Evolutionary conservation across 2,329 filamentous ascomycete species (phyloP).

Genomic region (Stenocarpella maydis): DNA sequence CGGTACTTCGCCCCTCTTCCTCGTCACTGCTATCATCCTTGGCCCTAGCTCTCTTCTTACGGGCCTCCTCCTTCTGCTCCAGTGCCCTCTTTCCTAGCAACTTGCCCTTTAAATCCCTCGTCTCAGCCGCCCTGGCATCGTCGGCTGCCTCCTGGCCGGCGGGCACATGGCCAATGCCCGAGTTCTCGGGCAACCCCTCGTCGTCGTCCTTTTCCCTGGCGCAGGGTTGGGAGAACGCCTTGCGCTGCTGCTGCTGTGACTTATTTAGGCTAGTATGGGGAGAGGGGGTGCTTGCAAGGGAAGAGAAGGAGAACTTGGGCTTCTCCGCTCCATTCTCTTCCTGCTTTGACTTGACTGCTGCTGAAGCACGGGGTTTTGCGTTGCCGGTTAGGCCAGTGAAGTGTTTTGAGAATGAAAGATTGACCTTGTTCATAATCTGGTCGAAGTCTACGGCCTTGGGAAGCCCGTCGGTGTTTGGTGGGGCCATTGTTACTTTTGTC

Average conservation of each 20-base stretch:
- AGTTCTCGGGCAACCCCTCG: constrained; percentile 44
- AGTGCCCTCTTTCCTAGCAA: constrained; percentile 40
- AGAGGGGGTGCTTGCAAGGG: constrained; percentile 29
- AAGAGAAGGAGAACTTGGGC: constrained; percentile 35
- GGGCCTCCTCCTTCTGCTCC: constrained; percentile 34
- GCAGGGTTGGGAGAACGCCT: constrained; percentile 16
- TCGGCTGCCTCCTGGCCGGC: constrained; percentile 36
- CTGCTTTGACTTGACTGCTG: constrained; percentile 1
- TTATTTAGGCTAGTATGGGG: constrained; percentile 1
- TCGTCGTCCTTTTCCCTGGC: constrained; percentile 39
- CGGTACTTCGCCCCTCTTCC: constrained; percentile 42
- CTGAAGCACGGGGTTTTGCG: constrained; percentile 33
- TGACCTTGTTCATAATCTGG: constrained; percentile 52
- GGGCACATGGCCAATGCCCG: constrained; percentile 52
- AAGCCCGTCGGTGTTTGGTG: constrained; percentile 37
- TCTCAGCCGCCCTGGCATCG: constrained; percentile 38
- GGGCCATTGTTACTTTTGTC: constrained; percentile 1
- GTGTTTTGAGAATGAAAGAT: constrained; percentile 49
- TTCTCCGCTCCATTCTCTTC: constrained; percentile 21
- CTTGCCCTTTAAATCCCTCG: constrained; percentile 45
- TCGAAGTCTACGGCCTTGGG: constrained; percentile 50
- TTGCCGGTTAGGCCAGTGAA: constrained; percentile 39
- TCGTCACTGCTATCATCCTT: constrained; percentile 44
- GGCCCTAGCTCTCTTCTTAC: constrained; percentile 32
- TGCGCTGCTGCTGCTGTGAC: not conserved